phyloP scores from a whole-genome alignment of 192 early-diverging fungal genomes.

The Backusella mclennaniae region DNA sequence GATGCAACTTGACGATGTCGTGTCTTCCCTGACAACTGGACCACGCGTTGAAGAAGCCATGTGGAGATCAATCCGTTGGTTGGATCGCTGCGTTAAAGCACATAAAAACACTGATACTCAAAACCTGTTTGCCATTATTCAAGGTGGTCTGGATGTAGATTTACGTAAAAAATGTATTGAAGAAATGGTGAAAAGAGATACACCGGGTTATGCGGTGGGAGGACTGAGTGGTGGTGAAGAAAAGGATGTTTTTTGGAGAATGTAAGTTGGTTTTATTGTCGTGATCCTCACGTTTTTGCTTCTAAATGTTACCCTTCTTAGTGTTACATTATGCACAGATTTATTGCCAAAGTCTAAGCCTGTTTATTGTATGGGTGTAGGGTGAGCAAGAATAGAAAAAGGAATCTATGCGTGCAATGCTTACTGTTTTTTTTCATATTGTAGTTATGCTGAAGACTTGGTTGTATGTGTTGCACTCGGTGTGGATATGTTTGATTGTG shows the following conservation, averaged over 20 bases:
- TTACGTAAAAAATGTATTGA: constrained; percentile 70
- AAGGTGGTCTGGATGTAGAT: constrained; percentile 73
- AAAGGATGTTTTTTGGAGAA: constrained; percentile 84
- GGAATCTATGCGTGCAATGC: neutral
- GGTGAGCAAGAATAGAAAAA: constrained; percentile 33
- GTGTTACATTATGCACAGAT: constrained; percentile 75
- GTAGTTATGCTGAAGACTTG: constrained; percentile 73
- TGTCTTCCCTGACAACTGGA: constrained; percentile 78
- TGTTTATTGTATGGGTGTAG: constrained; percentile 91
- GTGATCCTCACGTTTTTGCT: neutral
- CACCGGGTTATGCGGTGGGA: constrained; percentile 85
- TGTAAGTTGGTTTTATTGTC: constrained; percentile 34
- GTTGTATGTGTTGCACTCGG: constrained; percentile 86
- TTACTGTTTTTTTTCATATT: neutral
- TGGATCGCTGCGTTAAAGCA: constrained; percentile 78
- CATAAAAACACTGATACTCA: constrained; percentile 69
- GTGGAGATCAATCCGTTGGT: constrained; percentile 85
- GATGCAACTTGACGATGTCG: constrained; percentile 92
- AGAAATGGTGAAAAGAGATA: constrained; percentile 77
- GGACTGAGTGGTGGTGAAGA: constrained; percentile 85
- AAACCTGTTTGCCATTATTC: constrained; percentile 88
- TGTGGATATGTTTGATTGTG: constrained; percentile 92
- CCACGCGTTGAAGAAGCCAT: constrained; percentile 88
- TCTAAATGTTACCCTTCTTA: neutral
- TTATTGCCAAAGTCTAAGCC: constrained; percentile 78